Conservation (phyloP, 768 basidiomycete species). For the Pisolithus marmoratus region DNA sequence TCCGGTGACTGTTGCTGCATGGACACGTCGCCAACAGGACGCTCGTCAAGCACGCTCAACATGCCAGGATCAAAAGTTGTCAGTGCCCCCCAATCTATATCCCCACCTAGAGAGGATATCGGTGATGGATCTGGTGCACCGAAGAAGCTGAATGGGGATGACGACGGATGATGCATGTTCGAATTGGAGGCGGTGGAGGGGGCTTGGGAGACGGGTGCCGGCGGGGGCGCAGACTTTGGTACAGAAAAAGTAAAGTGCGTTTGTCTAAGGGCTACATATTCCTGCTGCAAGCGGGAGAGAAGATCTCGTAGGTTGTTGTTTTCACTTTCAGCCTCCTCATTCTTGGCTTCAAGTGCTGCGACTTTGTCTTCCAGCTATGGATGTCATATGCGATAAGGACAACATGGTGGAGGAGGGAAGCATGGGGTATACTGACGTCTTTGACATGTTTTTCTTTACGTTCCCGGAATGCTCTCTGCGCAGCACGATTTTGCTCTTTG, state of each 20-base stretch:
- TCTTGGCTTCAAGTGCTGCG: conserved; percentile 78
- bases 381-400: background rate
- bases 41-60: conserved; percentile 61
- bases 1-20: conserved; percentile 46
- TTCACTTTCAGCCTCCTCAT: conserved; percentile 64
- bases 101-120: conserved; percentile 18
- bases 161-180: conserved; percentile 4
- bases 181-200: conserved; percentile 20
- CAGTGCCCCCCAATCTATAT: conserved; percentile 58
- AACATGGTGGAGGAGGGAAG: background rate
- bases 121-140: conserved; percentile 21
- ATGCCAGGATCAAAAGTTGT: conserved; percentile 66
- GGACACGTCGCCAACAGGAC: conserved; percentile 48
- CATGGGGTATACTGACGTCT: conserved; percentile 57
- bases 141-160: conserved; percentile 23
- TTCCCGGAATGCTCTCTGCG: conserved; percentile 95
- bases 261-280: conserved; percentile 80
- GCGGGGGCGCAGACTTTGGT: conserved; percentile 36
- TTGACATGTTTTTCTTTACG: conserved; percentile 97
- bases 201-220: conserved; percentile 7
- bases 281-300: conserved; percentile 75
- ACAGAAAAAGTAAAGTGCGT: conserved; percentile 79
- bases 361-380: conserved; percentile 86
- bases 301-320: conserved; percentile 89
- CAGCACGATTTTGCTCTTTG: conserved; percentile 96